Evolutionary conservation across 176 grass and related monocot species (phyloP), one percentile per base, ranked within the genome.

Genomic region (Carex myosuroides): DNA sequence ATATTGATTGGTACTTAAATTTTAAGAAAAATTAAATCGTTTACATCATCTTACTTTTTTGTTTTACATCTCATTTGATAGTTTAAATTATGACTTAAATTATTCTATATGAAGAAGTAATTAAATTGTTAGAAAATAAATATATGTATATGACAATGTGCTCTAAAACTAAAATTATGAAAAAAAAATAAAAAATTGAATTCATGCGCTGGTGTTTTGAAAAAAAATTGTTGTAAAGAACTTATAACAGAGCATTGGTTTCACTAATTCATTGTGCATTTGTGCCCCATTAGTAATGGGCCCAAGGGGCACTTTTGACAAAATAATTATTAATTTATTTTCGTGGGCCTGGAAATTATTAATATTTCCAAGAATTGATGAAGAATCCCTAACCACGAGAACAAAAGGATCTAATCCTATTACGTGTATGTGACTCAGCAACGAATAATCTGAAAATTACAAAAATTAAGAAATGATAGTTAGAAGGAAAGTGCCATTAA

Each of bases 361-460:
- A 81, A 81, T 87, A 59, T 60, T 22, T 48, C 56, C 65, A 64
- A 13, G 32, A 64, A 83, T 85, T 83, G 41, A 81, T 21, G 10
- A 54, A 85, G 81, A 86, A 29, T 30, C 74, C 18, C 63, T 71
- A 55, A 22, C 21, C 65, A 86, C 80, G 82, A 80, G 78, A 68
- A 13, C 79, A 75, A 18, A 88, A 88, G 85, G 85, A 90, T 88
- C 79, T 78, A 84, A 70, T 72, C 85, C 44, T 82, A 39, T 53
- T 70, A 74, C 84, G 85, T 88, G 90, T 84, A 90, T 92, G 86
- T 85, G 86, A 90, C 80, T 88, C 90, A 87, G 90, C 92, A 88
- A n/a, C 57, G 85, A 87, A 87, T 88, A 86, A 90, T 86, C 60
- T 79, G 13, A 81, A 81, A 74, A 12, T 81, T 41, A 20, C 59